Evolutionary conservation across 225 moss, liverwort and hornwort genomes (phyloP).

Genomic region (Sphagnum tenellum): DNA sequence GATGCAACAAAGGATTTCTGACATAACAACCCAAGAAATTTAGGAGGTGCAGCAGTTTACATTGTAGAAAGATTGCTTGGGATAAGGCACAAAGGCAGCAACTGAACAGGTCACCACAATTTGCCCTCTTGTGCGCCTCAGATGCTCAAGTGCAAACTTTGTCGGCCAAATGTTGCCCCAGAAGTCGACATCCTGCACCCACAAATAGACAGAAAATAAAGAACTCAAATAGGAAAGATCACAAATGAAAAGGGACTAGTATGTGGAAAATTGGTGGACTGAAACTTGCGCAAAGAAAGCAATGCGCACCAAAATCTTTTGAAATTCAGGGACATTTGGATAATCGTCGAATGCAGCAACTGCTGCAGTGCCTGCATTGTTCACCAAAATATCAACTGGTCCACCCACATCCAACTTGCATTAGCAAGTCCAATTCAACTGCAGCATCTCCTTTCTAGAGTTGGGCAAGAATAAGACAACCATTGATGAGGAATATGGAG

Average conservation of each 20-base stretch:
- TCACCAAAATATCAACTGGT: slow-evolving; percentile 43
- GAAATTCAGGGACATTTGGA: slow-evolving; percentile 11
- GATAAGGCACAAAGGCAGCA: slow-evolving; percentile 30
- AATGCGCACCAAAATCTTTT: slow-evolving; percentile 21
- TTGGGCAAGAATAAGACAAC: no score
- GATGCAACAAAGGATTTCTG: no score
- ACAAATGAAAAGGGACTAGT: no score
- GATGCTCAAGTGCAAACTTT: slow-evolving; percentile 28
- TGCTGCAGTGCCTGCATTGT: slow-evolving; percentile 29
- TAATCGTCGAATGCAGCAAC: slow-evolving; percentile 27
- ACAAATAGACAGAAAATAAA: not conserved
- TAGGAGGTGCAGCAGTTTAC: slow-evolving; percentile 11
- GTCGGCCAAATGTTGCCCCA: slow-evolving; percentile 39
- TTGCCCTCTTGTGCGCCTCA: slow-evolving; percentile 26
- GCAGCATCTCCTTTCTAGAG: no score
- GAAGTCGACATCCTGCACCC: slow-evolving; percentile 29
- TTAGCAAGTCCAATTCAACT: no score
- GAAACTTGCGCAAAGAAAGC: not conserved
- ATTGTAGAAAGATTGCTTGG: slow-evolving; percentile 32
- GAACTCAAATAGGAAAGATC: no score
- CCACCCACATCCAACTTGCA: not conserved
- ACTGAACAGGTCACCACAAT: slow-evolving; percentile 38
- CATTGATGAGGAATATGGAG: no score
- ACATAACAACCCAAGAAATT: no score
- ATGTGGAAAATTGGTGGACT: no score